Base-by-base conservation (phyloP, 208 protist genomes). In the Crithidia acanthocephali region DNA sequence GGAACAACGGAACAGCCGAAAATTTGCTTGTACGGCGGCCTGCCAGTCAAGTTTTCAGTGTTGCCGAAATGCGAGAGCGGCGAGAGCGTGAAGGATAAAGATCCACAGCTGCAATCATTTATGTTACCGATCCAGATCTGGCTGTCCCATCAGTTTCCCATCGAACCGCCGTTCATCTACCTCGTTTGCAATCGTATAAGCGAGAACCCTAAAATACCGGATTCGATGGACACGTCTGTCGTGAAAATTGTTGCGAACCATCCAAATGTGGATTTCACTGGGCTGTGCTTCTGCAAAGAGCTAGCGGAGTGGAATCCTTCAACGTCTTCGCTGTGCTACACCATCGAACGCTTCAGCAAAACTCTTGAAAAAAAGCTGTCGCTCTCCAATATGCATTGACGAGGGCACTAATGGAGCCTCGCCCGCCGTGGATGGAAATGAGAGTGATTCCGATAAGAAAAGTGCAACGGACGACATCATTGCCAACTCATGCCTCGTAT, bases 101-200 rank as follows among this genome's bases (percentile, higher is more conserved):
- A 60, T 10, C 72, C 72, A 1, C 35, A 65, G 13, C 0, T 59
- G 8, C 72, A 76, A 37, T 10, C 42, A 0, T 80, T 74, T 50
- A n/a, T 86, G 37, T 35, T 92, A 2, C 87, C 87, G 2, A 66
- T 88, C 10, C 87, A 92, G 66, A 79, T 92, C 23, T 92, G 86
- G 84, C 44, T 92, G 0, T 81, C 81, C 2, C 71, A 75, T 9
- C 68, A 79, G 33, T 90, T 82, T 32, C 87, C 87, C 5, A 68
- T 87, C 18, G 83, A 92, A 15, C 83, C 87, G 20, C 87, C 87
- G 0, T 74, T 73, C 9, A 58, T 90, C 4, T 90, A 85, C 67
- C 47, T 90, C 22, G 63, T 83, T 2, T 72, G 63, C 63, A 70
- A 51, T 33, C 64, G 72, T 35, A 65, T 47, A 27, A 81, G 56